Evolutionary conservation across 2,329 filamentous ascomycete species (phyloP).

Genomic region (Fusarium sp.): DNA sequence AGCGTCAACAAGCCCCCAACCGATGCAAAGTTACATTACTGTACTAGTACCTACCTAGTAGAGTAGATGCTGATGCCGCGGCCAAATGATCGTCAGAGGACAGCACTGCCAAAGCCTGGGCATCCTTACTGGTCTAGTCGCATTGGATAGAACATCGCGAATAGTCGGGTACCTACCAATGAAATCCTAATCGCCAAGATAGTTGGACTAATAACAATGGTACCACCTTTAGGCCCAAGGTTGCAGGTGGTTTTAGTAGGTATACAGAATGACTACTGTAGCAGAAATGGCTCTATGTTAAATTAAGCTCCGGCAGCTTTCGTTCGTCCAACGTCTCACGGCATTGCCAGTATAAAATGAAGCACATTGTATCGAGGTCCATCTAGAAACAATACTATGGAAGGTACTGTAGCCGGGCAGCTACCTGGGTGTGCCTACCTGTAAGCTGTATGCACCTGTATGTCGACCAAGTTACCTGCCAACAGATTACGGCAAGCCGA

Average conservation of each 20-base stretch:
- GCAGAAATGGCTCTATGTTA: slow-evolving; percentile 2
- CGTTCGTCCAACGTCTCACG: slow-evolving; percentile 10
- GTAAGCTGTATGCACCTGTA: neutral
- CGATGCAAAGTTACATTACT: neutral
- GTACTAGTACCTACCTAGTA: neutral
- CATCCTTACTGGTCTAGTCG: neutral
- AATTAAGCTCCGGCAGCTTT: slow-evolving; percentile 21
- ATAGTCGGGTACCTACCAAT: neutral
- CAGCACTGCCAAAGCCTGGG: neutral
- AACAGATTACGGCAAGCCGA: neutral
- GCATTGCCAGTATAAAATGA: neutral
- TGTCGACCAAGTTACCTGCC: neutral
- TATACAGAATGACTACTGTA: neutral
- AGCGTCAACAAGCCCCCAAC: neutral
- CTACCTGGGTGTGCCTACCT: neutral
- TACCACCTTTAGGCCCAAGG: neutral
- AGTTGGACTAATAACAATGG: neutral
- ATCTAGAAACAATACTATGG: neutral
- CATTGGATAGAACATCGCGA: neutral
- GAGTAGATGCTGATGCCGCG: slow-evolving; percentile 2
- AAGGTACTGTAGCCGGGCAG: neutral
- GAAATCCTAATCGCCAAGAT: neutral
- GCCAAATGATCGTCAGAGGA: slow-evolving; percentile 2
- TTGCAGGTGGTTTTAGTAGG: neutral
- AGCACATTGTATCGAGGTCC: neutral